Base-by-base conservation (phyloP, 768 basidiomycete genomes). In the Trametes coccinea region DNA sequence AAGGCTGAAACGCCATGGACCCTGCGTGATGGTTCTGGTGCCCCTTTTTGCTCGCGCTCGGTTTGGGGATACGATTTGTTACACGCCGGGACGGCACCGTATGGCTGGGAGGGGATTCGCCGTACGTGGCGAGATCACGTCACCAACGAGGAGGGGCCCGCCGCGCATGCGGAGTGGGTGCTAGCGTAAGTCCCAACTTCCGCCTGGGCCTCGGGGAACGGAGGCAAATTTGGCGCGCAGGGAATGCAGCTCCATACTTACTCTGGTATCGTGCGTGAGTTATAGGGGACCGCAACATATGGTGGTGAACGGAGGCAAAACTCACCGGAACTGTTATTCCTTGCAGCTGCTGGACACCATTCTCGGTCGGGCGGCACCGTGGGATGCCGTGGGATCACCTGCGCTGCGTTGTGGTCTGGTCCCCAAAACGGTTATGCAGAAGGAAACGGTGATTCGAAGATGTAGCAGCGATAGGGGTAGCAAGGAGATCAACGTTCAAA, bases 171-270 rank as follows among this genome's bases (percentile, higher is more conserved):
- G 29, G 29, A 30, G 48, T 14, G 46, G 14, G 37, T 39, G 45
- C 45, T 29, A 29, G 17, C 27, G 37, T 30, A 9, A 9, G 29
- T 53, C 39, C 22, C 30, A 43, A 31, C 29, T 16, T 29, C 37
- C 40, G 41, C 41, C 49, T 44, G 41, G 56, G 17, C 40, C 41
- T 11, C 29, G 30, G 34, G 47, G 30, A 55, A 61, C 60, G 60
- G 60, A 61, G 60, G 54, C 60, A 56, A 44, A 51, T 50, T 29
- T 44, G 40, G 39, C 56, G 56, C 34, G 34, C 37, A n/a, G 27
- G 22, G 45, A 40, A 56, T 45, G 60, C 60, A 56, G 60, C 60
- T 61, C 60, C 60, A 61, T 61, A 41, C 17, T 31, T 53, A 43
- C 41, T 43, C 41, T 56, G 39, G 29, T 45, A 55, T 22, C 29